Conservation (phyloP, 306 rosid genomes). For the Lagenaria siceraria region DNA sequence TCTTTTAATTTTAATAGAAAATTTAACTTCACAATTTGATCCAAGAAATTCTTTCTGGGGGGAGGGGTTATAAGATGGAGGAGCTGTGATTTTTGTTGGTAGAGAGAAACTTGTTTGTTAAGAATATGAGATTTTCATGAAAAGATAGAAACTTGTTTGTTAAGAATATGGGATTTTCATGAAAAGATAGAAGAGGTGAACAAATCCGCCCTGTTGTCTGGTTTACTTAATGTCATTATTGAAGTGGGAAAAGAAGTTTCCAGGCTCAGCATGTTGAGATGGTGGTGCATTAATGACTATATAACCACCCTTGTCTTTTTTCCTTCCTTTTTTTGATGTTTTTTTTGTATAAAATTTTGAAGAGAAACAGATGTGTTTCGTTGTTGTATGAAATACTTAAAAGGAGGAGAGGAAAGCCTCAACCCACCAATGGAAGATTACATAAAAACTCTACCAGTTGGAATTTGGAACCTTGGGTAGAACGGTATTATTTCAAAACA, state of each 20-base stretch:
- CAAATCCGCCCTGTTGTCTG: background rate
- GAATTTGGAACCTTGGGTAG: background rate
- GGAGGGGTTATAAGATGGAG: background rate
- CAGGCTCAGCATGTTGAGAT: background rate
- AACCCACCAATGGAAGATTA: background rate
- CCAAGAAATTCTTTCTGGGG: background rate
- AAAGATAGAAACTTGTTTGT: background rate
- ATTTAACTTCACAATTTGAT: background rate
- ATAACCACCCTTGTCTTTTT: too few species aligned
- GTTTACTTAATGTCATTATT: background rate
- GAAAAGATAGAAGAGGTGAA: background rate
- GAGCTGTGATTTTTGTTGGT: background rate
- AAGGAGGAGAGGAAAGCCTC: background rate
- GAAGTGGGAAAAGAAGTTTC: background rate
- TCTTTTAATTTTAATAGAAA: background rate
- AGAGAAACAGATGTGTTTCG: background rate
- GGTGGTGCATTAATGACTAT: background rate
- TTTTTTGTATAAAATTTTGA: background rate
- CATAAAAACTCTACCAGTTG: background rate
- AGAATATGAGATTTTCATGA: background rate
- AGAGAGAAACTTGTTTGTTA: background rate
- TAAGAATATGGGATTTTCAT: background rate
- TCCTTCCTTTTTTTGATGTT: background rate
- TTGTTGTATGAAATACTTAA: background rate
- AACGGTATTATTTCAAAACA: background rate